These are phyloP conservation scores for Nakaseomyces kungkrabaensis DNA, from an alignment of 1,139 yeast genomes.

Conservation along the genomic window DNA sequence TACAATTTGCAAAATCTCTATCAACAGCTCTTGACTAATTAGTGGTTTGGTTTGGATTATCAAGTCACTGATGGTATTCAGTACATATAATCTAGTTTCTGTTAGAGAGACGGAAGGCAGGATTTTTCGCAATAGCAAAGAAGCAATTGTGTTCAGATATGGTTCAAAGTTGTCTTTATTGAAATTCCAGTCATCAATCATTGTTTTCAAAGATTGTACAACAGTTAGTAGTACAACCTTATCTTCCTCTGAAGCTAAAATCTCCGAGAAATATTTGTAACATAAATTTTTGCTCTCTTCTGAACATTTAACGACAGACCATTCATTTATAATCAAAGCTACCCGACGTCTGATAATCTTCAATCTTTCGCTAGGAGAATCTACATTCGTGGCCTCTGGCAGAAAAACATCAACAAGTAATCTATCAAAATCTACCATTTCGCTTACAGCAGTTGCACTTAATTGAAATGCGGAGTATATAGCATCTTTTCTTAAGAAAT, in stretches of 20 bases:
- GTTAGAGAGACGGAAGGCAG: slow-evolving; percentile 43
- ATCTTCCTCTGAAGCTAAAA: slow-evolving; percentile 42
- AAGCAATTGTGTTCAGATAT: slow-evolving; percentile 45
- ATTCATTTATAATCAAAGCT: slow-evolving; percentile 66
- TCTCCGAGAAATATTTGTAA: slow-evolving; percentile 42
- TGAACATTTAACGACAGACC: slow-evolving; percentile 64
- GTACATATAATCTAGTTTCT: slow-evolving; percentile 64
- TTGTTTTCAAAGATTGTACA: slow-evolving; percentile 55
- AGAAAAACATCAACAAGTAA: slow-evolving; percentile 49
- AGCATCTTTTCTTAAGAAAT: slow-evolving; percentile 64
- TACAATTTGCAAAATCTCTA: slow-evolving; percentile 48
- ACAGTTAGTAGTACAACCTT: slow-evolving; percentile 69
- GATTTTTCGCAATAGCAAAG: slow-evolving; percentile 37
- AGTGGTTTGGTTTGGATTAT: slow-evolving; percentile 58
- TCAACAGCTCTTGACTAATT: slow-evolving; percentile 41
- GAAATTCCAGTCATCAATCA: slow-evolving; percentile 84
- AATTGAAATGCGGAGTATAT: slow-evolving; percentile 73
- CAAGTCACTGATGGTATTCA: slow-evolving; percentile 56
- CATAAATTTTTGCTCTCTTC: slow-evolving; percentile 48
- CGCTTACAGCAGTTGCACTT: slow-evolving; percentile 57
- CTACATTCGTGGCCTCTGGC: slow-evolving; percentile 44
- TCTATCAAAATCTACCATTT: slow-evolving; percentile 53
- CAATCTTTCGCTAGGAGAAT: slow-evolving; percentile 23
- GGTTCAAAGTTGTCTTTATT: slow-evolving; percentile 58
- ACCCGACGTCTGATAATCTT: slow-evolving; percentile 69